phyloP scores from a whole-genome alignment of 2,329 filamentous ascomycete species.

The Colletotrichum somersetense region DNA sequence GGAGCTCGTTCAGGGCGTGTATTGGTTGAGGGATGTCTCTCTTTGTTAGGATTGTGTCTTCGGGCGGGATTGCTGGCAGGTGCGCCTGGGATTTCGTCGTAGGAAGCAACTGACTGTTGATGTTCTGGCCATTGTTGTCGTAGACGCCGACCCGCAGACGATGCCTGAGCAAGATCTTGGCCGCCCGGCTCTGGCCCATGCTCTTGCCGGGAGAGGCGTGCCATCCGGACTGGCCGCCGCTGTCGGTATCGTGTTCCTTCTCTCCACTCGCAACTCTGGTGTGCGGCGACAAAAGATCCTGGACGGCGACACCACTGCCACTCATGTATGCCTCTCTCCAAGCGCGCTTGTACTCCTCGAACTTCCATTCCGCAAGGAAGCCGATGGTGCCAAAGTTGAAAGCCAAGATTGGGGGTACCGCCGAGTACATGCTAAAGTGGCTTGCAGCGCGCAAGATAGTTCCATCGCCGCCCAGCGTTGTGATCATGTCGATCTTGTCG shows the following conservation, averaged over 20 bases:
- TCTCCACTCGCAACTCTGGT: slow-evolving; percentile 53
- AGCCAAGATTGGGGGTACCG: slow-evolving; percentile 90
- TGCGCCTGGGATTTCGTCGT: slow-evolving; percentile 56
- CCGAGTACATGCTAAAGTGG: slow-evolving; percentile 77
- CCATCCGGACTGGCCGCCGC: slow-evolving; percentile 65
- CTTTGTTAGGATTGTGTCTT: slow-evolving; percentile 38
- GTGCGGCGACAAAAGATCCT: slow-evolving; percentile 56
- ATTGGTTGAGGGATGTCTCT: slow-evolving; percentile 55
- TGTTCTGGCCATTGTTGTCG: slow-evolving; percentile 72
- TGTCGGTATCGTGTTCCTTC: slow-evolving; percentile 45
- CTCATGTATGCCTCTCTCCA: slow-evolving; percentile 94
- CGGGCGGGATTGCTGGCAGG: slow-evolving; percentile 45
- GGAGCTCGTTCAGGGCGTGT: slow-evolving; percentile 92
- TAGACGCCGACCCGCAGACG: slow-evolving; percentile 89
- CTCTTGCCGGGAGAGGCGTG: slow-evolving; percentile 82
- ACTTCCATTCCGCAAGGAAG: slow-evolving; percentile 97
- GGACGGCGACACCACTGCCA: slow-evolving; percentile 65
- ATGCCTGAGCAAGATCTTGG: slow-evolving; percentile 87
- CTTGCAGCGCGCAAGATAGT: slow-evolving; percentile 89
- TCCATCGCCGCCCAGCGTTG: slow-evolving; percentile 93
- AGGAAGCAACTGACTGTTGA: slow-evolving; percentile 64
- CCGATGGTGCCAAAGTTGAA: slow-evolving; percentile 98
- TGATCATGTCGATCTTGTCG: slow-evolving; percentile 86
- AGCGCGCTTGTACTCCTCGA: slow-evolving; percentile 89
- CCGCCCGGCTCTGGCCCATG: slow-evolving; percentile 79